Percentiles rank a stretch among this genome's conserved stretches.
phyloP scores from a whole-genome alignment of 2,329 filamentous ascomycete species.

The Pyrenophora tritici-repentis region DNA sequence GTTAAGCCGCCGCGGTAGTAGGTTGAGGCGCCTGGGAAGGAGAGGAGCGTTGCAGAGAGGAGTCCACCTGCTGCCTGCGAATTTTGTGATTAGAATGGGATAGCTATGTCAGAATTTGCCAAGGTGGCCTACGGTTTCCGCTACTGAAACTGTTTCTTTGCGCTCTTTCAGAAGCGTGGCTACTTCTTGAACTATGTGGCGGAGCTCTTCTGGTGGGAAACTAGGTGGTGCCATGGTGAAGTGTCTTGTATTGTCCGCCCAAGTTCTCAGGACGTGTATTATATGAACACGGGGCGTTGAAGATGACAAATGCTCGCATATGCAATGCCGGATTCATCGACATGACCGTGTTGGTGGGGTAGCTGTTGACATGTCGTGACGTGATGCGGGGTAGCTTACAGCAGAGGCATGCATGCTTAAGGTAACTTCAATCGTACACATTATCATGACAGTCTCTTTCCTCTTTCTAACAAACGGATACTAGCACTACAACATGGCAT shows the following conservation, averaged over 20 bases:
- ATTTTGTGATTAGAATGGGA: no score
- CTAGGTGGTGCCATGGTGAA: slow-evolving; percentile 30
- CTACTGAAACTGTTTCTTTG: slow-evolving; percentile 63
- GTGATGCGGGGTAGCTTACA: slow-evolving; percentile 26
- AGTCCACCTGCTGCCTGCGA: slow-evolving; percentile 64
- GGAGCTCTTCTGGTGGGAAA: slow-evolving; percentile 52
- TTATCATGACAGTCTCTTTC: neutral
- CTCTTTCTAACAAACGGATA: neutral
- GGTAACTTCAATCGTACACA: neutral
- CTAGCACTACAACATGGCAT: neutral
- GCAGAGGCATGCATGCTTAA: neutral
- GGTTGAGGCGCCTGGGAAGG: slow-evolving; percentile 61
- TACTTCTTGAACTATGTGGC: slow-evolving; percentile 55
- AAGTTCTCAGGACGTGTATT: neutral
- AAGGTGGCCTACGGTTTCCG: slow-evolving; percentile 58
- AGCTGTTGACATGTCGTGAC: slow-evolving; percentile 18
- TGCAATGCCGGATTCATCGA: slow-evolving; percentile 1
- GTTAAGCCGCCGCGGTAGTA: slow-evolving; percentile 68
- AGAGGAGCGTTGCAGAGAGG: slow-evolving; percentile 63
- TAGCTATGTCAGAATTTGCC: neutral
- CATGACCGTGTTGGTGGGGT: slow-evolving; percentile 16
- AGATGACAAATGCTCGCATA: slow-evolving; percentile 4
- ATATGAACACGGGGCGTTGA: no score
- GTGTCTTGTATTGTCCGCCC: neutral
- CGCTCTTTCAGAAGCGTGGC: slow-evolving; percentile 59